Percentiles rank a stretch among this genome's conserved stretches.
These are phyloP conservation scores for Excoecaria agallocha DNA, from an alignment of 345 rosid species.

Conservation along the genomic window DNA sequence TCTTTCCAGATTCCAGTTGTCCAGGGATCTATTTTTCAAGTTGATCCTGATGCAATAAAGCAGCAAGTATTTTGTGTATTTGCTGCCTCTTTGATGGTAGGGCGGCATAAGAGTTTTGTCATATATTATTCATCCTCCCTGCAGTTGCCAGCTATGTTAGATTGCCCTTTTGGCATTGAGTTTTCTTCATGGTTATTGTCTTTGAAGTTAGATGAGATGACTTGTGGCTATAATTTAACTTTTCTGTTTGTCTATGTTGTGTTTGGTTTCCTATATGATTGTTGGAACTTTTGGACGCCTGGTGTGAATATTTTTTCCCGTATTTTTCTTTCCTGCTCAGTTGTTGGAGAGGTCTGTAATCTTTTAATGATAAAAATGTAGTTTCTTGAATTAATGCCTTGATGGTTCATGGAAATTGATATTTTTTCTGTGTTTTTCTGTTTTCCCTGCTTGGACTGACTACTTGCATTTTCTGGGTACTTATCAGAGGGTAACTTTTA, in stretches of 20 bases:
- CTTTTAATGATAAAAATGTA: not conserved
- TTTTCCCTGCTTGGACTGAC: not conserved
- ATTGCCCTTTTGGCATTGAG: not conserved
- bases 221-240: not conserved
- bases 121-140: not conserved
- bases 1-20: not conserved
- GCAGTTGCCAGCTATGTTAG: not conserved
- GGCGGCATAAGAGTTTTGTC: not conserved
- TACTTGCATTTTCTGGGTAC: not conserved
- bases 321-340: not conserved
- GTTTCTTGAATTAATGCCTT: not conserved
- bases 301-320: not conserved
- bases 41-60: not conserved
- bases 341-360: not conserved
- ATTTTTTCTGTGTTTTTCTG: not conserved
- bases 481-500: not conserved
- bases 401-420: not conserved
- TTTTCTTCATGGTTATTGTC: not conserved
- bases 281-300: not conserved
- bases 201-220: not conserved
- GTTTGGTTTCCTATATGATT: not conserved
- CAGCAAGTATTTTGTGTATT: not conserved
- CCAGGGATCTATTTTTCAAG: not conserved
- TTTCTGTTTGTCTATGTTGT: not conserved
- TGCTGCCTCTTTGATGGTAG: not conserved